Base-by-base conservation (phyloP, 768 basidiomycete species). In the Suillus occidentalis region DNA sequence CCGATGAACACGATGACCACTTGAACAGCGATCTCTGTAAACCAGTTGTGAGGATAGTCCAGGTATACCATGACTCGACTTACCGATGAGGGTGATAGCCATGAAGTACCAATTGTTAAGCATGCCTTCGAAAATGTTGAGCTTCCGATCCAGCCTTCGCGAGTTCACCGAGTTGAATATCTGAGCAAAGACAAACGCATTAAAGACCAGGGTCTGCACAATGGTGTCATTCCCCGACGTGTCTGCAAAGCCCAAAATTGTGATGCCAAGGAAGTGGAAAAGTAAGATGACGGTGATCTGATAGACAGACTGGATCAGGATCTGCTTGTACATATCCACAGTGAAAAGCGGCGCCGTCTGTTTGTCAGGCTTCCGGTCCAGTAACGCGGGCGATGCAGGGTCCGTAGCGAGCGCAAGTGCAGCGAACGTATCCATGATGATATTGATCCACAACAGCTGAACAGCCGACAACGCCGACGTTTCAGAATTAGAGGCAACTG, bases 391-490 rank as follows among this genome's bases (percentile, higher is more conserved):
- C 2, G 89, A 87, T 1, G 97, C 96, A 10, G 95, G 96, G 76
- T 99, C 97, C 31, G 97, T 99, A 20, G 97, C 97, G 60, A 99
- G 87, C 14, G 97, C 97, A 60, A 99, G 88, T 31, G 97, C 97
- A 63, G 97, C 97, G 73, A 99, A 98, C 2, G 95, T 97, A 74
- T 97, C 96, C 95, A 97, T 97, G 76, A 97, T 97, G 67, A 99
- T 90, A 82, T 98, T 98, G 78, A 98, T 94, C 96, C 97, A 99
- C 25, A 99, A 87, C 6, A 99, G 80, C 74, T 99, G 97, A 1
- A 99, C 97, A 39, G 97, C 97, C 28, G 92, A 90, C 36, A 99
- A 81, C n/a, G 94, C 95, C 1, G 95, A 94, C 12, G 80, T 71
- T 74, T 97, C 96, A 61, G 85, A 72, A 7, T 73, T 67, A 20